These are phyloP conservation scores for Collybia mongolica DNA, from an alignment of 768 basidiomycete genomes.

Conservation along the genomic window DNA sequence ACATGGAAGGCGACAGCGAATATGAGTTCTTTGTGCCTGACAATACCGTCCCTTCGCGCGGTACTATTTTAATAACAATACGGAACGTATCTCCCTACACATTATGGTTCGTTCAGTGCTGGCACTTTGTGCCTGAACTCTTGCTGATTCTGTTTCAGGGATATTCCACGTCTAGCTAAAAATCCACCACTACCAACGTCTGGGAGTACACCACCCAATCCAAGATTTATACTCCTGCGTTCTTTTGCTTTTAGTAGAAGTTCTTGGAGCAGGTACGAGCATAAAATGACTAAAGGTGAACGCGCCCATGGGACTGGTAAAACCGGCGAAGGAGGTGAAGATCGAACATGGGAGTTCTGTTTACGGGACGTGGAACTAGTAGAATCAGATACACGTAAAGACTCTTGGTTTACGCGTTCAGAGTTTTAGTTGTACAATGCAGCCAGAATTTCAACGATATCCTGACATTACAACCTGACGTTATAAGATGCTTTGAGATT, in stretches of 20 bases:
- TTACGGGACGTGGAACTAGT: constrained; percentile 24
- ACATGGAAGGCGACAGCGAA: constrained; percentile 27
- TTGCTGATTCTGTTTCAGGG: constrained; percentile 43
- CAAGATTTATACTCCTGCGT: constrained; percentile 65
- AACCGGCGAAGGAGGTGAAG: constrained; percentile 74
- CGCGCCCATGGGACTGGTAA: constrained; percentile 60
- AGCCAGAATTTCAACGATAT: too few relatives aligned
- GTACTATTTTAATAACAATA: constrained; percentile 83
- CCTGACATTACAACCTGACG: too few relatives aligned
- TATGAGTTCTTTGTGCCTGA: constrained; percentile 12
- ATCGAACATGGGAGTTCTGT: constrained; percentile 90
- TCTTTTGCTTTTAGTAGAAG: constrained; percentile 77
- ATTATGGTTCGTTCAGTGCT: constrained; percentile 57
- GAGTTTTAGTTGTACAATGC: too few relatives aligned
- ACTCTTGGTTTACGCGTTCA: too few relatives aligned
- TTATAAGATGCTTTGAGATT: not conserved
- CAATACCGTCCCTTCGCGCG: constrained; percentile 36
- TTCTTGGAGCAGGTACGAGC: constrained; percentile 83
- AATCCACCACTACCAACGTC: constrained; percentile 57
- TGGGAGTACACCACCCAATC: constrained; percentile 51
- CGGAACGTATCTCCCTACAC: constrained; percentile 88
- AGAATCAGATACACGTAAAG: not conserved
- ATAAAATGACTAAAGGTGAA: constrained; percentile 93
- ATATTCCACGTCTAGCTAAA: constrained; percentile 74
- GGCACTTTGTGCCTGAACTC: not conserved